phyloP scores from a whole-genome alignment of 2,329 filamentous ascomycete genomes.

The Dothideomycetidae sp. region DNA sequence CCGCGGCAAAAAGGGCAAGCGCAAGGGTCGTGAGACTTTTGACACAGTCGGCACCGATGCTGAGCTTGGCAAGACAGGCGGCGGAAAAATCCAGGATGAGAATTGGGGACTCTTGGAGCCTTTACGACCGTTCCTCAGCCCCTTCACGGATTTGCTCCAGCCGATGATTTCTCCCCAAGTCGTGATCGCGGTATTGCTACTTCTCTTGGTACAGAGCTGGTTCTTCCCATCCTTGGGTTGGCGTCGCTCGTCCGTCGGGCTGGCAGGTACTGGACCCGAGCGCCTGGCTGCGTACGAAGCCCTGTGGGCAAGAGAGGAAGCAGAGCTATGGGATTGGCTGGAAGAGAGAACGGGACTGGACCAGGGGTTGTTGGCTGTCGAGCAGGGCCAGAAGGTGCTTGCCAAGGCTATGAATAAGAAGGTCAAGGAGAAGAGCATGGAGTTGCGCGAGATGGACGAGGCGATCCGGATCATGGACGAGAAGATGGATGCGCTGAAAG shows the following conservation, averaged over 20 bases:
- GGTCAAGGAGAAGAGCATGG: conserved; percentile 27
- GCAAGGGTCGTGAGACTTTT: conserved; percentile 39
- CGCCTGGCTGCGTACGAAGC: conserved; percentile 78
- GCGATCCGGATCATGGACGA: conserved; percentile 79
- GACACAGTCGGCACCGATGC: conserved; percentile 30
- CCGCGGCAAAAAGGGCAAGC: conserved; percentile 32
- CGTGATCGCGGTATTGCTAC: conserved; percentile 58
- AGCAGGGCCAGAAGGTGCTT: conserved; percentile 6
- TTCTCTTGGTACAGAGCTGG: conserved; percentile 62
- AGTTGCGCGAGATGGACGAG: conserved; percentile 57
- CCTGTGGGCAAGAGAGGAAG: conserved; percentile 80
- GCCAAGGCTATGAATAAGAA: conserved; percentile 12
- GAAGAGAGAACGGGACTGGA: conserved; percentile 73
- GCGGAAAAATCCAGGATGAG: conserved; percentile 21
- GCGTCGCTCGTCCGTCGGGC: conserved; percentile 24
- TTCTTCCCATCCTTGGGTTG: conserved; percentile 28
- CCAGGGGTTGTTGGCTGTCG: conserved; percentile 21
- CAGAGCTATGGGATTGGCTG: conserved; percentile 83
- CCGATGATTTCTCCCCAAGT: conserved; percentile 64
- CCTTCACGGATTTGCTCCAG: conserved; percentile 52
- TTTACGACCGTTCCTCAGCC: conserved; percentile 52
- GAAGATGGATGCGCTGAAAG: conserved; percentile 61
- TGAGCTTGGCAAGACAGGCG: conserved; percentile 18
- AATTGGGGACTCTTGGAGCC: conserved; percentile 77
- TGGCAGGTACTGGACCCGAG: conserved; percentile 39